Evolutionary conservation across 2,329 filamentous ascomycete genomes (phyloP).

Genomic region (Lachnellula occidentalis): DNA sequence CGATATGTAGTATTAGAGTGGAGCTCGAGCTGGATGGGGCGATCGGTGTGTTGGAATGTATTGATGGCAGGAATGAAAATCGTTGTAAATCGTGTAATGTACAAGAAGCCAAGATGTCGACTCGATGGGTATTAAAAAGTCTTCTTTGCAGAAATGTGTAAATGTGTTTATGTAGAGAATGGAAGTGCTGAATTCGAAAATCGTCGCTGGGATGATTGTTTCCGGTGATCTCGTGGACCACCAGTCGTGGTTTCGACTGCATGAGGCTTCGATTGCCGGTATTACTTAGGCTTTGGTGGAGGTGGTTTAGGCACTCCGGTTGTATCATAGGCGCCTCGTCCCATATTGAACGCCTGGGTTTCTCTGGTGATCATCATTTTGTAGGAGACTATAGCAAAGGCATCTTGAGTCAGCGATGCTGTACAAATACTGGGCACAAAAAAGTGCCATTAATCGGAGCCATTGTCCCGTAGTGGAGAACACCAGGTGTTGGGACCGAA

Average conservation of each 20-base stretch:
- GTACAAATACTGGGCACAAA: background rate
- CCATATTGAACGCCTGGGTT: conserved; percentile 39
- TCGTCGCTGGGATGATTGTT: conserved; percentile 5
- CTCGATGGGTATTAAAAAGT: conserved; percentile 17
- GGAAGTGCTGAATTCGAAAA: conserved; percentile 5
- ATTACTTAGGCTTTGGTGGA: conserved; percentile 31
- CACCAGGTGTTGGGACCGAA: conserved; percentile 2
- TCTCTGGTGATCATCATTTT: conserved; percentile 27
- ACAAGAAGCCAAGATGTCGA: conserved; percentile 13
- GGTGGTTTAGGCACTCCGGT: conserved; percentile 44
- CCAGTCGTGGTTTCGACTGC: conserved; percentile 6
- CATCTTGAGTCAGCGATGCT: conserved; percentile 11
- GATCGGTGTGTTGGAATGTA: conserved; percentile 17
- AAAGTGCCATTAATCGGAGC: background rate
- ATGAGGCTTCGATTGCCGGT: background rate
- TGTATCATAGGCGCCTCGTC: conserved; percentile 47
- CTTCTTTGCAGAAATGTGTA: conserved; percentile 14
- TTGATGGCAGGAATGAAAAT: conserved; percentile 23
- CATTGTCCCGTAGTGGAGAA: conserved; percentile 3
- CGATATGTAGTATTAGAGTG: conserved; percentile 6
- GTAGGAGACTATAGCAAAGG: conserved; percentile 11
- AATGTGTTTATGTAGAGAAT: conserved; percentile 11
- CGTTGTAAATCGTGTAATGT: conserved; percentile 26
- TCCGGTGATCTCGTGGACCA: conserved; percentile 15
- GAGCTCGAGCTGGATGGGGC: conserved; percentile 4